Conservation (phyloP, 2,329 filamentous ascomycete species). For the Mariannaea sp. region DNA sequence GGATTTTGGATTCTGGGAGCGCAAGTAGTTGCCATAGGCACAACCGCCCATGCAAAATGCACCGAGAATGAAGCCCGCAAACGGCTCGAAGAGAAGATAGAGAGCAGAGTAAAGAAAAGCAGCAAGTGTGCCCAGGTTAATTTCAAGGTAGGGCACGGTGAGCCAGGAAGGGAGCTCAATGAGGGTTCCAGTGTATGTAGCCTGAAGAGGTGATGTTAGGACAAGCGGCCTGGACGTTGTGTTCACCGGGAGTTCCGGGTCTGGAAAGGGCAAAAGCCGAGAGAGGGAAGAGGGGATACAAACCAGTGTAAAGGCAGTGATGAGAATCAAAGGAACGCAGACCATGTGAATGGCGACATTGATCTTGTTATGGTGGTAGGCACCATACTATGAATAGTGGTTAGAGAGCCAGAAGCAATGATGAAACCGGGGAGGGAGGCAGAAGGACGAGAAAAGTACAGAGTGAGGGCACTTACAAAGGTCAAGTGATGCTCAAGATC, state of each 20-base stretch:
- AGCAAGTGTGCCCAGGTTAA: slow-evolving; percentile 68
- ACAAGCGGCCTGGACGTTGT: slow-evolving; percentile 1
- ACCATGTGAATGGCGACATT: slow-evolving; percentile 80
- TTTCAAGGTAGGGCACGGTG: slow-evolving; percentile 67
- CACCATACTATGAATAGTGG: slow-evolving; percentile 67
- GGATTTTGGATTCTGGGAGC: slow-evolving; percentile 56
- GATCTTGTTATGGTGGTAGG: slow-evolving; percentile 78
- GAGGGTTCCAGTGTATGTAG: slow-evolving; percentile 65
- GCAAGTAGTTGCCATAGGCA: slow-evolving; percentile 76
- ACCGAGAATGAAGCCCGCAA: slow-evolving; percentile 79
- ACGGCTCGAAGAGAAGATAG: slow-evolving; percentile 91
- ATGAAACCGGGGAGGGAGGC: neutral
- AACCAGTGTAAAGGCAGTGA: slow-evolving; percentile 75
- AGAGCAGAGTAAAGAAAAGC: slow-evolving; percentile 74
- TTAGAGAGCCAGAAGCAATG: slow-evolving; percentile 21
- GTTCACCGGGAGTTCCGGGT: slow-evolving; percentile 5
- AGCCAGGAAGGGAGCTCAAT: slow-evolving; percentile 70
- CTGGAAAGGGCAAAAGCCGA: neutral
- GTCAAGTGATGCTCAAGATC: slow-evolving; percentile 81
- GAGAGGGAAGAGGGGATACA: slow-evolving; percentile 37
- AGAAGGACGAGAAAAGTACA: neutral
- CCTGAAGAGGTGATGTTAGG: slow-evolving; percentile 46
- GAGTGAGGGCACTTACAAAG: slow-evolving; percentile 65
- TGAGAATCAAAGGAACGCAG: slow-evolving; percentile 76
- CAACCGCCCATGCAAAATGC: slow-evolving; percentile 76